Percentiles rank a stretch among this genome's conserved stretches.
These are phyloP conservation scores for Theobroma grandiflorum DNA, from an alignment of 441 rosid genomes.

Conservation along the genomic window DNA sequence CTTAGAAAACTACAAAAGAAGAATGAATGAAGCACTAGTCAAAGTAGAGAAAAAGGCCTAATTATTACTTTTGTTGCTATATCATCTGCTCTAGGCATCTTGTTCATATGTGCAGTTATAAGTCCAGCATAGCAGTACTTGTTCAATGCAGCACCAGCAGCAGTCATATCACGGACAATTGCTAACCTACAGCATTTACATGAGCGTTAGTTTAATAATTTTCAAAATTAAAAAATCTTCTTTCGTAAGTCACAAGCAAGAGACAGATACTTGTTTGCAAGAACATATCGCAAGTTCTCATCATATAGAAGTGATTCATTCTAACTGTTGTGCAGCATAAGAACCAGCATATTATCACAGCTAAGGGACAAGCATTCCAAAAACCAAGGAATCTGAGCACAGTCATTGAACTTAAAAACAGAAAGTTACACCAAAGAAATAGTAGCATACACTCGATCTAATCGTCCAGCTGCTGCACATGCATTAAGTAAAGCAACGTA, in stretches of 20 bases:
- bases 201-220: not conserved
- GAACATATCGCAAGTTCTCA: not conserved
- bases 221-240: not conserved
- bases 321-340: not conserved
- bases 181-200: slow-evolving; percentile 58
- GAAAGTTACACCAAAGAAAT: slow-evolving; percentile 26
- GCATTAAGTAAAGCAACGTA: slow-evolving; percentile 85
- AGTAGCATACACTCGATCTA: slow-evolving; percentile 84
- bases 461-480: slow-evolving; percentile 84
- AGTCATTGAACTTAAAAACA: slow-evolving; percentile 26
- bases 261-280: not conserved
- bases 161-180: slow-evolving; percentile 96
- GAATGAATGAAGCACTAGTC: slow-evolving; percentile 7
- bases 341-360: not conserved
- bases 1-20: slow-evolving; percentile 31
- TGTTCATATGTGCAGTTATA: slow-evolving; percentile 79
- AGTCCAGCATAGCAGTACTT: slow-evolving; percentile 98
- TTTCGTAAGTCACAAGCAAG: not conserved
- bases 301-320: not conserved
- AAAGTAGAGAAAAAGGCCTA: not conserved
- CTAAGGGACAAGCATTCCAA: slow-evolving; percentile 8
- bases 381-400: slow-evolving; percentile 19
- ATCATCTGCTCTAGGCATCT: slow-evolving; percentile 67
- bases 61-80: slow-evolving; percentile 68
- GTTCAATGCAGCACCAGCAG: slow-evolving; percentile 92